Base-by-base conservation (phyloP, 2,329 filamentous ascomycete species). In the Venturia carpophila region DNA sequence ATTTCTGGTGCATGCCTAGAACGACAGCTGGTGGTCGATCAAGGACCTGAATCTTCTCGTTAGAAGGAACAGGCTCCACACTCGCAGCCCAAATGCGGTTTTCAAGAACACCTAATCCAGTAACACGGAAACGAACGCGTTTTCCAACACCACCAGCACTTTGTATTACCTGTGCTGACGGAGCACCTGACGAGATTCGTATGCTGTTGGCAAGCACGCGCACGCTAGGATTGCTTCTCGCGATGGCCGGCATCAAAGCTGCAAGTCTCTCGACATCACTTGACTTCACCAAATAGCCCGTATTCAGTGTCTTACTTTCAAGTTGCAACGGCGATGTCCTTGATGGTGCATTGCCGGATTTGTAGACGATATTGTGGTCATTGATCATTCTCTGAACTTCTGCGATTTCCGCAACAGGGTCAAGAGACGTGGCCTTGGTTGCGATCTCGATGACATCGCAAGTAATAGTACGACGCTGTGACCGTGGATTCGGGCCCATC, bases 381-480 rank as follows among this genome's bases (percentile, higher is more conserved):
- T 96, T 93, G 77, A 97, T 88, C 80, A 97, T 88, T 69, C 88
- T 87, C 76, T 97, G 92, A 17, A 97, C 85, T 74, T 93, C 88
- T 19, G 89, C 87, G 43, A 92, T 84, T 77, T 97, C 92, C 21
- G 84, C 80, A 42, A 92, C 83, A 0, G 92, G 91, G 69, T 94
- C 87, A 42, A 97, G 83, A 62, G 81, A 85, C 6, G 85, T 89
- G 30, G 86, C 84, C 66, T 85, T 82, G 73, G 97, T 92, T 3
- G 86, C 83, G 17, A 99, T 92, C 72, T 93, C 91, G 27, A 97
- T 83, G 24, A 97, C 92, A 73, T 96, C 91, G 42, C 88, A 86
- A 10, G 75, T 79, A 68, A 97, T 87, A 0, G 88, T 83, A 9
- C 83, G 84, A 49, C 90, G 83, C 1, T 81, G 81, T 1, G 80